Base-by-base conservation (phyloP, 495 filamentous ascomycete species). In the Penicillium goetzii region DNA sequence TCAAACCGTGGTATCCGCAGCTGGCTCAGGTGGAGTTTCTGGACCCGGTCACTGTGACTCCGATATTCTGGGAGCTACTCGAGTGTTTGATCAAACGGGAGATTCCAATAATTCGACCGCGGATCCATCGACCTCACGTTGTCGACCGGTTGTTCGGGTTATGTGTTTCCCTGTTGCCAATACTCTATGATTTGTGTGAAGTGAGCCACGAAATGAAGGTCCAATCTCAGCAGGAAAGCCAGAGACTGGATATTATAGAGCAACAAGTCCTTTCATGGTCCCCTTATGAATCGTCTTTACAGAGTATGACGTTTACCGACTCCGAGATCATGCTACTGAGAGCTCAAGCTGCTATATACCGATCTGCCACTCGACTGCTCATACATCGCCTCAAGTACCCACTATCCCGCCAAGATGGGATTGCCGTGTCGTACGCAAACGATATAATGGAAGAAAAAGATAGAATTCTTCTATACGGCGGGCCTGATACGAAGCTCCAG, bases 181-280 rank as follows among this genome's bases (percentile, higher is more conserved):
- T 57, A 32, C 36, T 57, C 1, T 57, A 57, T 21, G 55, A 57
- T 28, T 14, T 57, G 38, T 57, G 55, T 21, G 55, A 57, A 57
- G 55, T 57, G 21, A 57, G 55, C 23, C 38, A 57, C 36, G 38
- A 57, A 26, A 25, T 57, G 38, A 57, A 43, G 38, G 12, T 43
- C 5, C 55, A 43, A 28, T 26, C 55, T 12, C 55, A 30, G 19
- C 21, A 21, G 19, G 21, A 43, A 12, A 57, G 5, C 5, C 23
- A 40, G 2, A 43, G 43, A n/a, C 21, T 57, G 21, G 23, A 57
- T 25, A 9, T 28, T 4, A 43, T 57, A n/a, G 36, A 57, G 23
- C 21, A 28, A n/a, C 21, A 57, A n/a, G 55, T 57, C 14, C 14
- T 26, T 0, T 43, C 36, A 17, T 57, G 55, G 55, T 19, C 34